Evolutionary conservation across 208 protist species (phyloP).

Genomic region (Wallacemonas sp.): DNA sequence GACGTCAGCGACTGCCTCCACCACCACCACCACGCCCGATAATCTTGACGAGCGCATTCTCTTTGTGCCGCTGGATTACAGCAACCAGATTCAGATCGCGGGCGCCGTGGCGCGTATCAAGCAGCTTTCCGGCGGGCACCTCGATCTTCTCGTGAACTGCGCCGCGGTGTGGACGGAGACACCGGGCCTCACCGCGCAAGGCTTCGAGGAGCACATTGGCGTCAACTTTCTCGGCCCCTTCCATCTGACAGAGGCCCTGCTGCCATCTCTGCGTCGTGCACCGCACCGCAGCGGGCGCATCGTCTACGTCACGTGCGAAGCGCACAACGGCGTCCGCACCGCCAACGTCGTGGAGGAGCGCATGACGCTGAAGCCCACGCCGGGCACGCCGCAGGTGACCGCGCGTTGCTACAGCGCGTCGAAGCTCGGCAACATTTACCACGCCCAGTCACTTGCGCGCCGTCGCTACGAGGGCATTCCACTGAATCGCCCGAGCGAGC

Average conservation of each 20-base stretch:
- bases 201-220: constrained; percentile 79
- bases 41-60: constrained; percentile 49
- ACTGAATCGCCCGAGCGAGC: constrained; percentile 49
- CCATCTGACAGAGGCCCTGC: constrained; percentile 77
- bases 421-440: constrained; percentile 85
- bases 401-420: constrained; percentile 78
- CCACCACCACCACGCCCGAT: background rate
- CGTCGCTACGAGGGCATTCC: constrained; percentile 79
- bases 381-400: constrained; percentile 48
- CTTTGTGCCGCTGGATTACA: constrained; percentile 62
- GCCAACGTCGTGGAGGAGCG: constrained; percentile 67
- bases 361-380: constrained; percentile 52
- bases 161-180: constrained; percentile 75
- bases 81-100: constrained; percentile 65
- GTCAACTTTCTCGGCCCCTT: constrained; percentile 83
- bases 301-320: constrained; percentile 77
- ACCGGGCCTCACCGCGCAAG: constrained; percentile 53
- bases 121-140: constrained; percentile 45
- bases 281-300: constrained; percentile 49
- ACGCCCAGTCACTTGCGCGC: constrained; percentile 66
- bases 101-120: constrained; percentile 66
- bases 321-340: constrained; percentile 67
- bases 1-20: background rate
- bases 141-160: constrained; percentile 83
- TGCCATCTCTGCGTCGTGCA: constrained; percentile 61